Evolutionary conservation across 2,329 filamentous ascomycete species (phyloP).

Genomic region (Blumeriella jaapii): DNA sequence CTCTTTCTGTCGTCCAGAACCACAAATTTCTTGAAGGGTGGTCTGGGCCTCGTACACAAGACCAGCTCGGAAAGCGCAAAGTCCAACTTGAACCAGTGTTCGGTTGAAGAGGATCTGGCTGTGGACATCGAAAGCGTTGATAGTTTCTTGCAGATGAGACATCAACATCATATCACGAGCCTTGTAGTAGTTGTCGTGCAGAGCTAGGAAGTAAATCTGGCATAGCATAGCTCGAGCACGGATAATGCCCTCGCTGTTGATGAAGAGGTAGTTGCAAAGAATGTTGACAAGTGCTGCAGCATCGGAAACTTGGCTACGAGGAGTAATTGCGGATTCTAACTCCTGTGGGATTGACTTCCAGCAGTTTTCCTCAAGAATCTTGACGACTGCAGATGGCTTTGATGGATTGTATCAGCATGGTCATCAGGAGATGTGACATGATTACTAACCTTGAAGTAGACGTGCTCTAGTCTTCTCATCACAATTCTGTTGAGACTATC

Average conservation of each 20-base stretch:
- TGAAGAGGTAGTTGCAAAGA: slow-evolving; percentile 91
- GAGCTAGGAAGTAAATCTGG: slow-evolving; percentile 95
- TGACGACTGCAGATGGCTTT: slow-evolving; percentile 78
- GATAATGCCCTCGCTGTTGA: slow-evolving; percentile 89
- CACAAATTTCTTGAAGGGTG: slow-evolving; percentile 95
- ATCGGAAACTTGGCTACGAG: slow-evolving; percentile 56
- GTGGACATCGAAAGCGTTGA: slow-evolving; percentile 90
- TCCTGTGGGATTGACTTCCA: slow-evolving; percentile 68
- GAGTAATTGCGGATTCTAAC: slow-evolving; percentile 71
- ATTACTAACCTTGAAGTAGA: slow-evolving; percentile 81
- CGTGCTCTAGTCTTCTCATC: slow-evolving; percentile 88
- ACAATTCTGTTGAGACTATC: slow-evolving; percentile 86
- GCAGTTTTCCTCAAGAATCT: slow-evolving; percentile 85
- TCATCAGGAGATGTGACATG: slow-evolving; percentile 14
- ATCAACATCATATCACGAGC: slow-evolving; percentile 99
- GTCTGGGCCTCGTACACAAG: slow-evolving; percentile 97
- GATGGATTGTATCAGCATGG: slow-evolving; percentile 11
- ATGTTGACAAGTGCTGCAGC: slow-evolving; percentile 67
- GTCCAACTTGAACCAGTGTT: slow-evolving; percentile 91
- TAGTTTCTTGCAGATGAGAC: slow-evolving; percentile 97
- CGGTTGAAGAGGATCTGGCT: slow-evolving; percentile 99
- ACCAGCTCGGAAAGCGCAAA: slow-evolving; percentile 95
- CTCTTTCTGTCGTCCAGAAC: slow-evolving; percentile 95
- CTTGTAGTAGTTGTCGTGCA: slow-evolving; percentile 97
- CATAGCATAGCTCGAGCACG: slow-evolving; percentile 94